These are phyloP conservation scores for Plenodomus tracheiphilus DNA, from an alignment of 2,329 filamentous ascomycete genomes.

Conservation along the genomic window DNA sequence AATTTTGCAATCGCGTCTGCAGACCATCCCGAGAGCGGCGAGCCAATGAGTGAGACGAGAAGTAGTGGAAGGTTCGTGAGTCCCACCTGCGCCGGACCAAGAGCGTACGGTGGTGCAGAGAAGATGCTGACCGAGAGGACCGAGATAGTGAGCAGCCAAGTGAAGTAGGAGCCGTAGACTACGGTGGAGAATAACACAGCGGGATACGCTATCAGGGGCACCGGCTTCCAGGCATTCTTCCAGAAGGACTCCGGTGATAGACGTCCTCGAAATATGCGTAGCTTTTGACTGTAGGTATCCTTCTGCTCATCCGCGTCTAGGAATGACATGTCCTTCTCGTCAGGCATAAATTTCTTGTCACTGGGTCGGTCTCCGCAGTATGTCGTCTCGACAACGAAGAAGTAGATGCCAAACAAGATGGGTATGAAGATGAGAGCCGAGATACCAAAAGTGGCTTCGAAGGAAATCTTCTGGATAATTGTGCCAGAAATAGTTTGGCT, in stretches of 20 bases:
- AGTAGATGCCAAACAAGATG: constrained; percentile 48
- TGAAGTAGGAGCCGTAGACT: constrained; percentile 85
- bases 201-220: constrained; percentile 82
- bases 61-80: constrained; percentile 80
- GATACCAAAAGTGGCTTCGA: constrained; percentile 50
- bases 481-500: constrained; percentile 51
- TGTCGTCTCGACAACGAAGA: constrained; percentile 52
- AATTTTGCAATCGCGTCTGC: constrained; percentile 72
- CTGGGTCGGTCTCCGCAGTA: constrained; percentile 33
- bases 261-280: constrained; percentile 36
- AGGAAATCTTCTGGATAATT: constrained; percentile 46
- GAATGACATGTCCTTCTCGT: constrained; percentile 30
- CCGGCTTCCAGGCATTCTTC: constrained; percentile 55
- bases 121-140: constrained; percentile 88
- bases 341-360: constrained; percentile 17
- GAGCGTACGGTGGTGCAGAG: constrained; percentile 77
- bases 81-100: constrained; percentile 78
- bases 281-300: constrained; percentile 26
- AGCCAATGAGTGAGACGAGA: constrained; percentile 75
- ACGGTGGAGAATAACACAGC: constrained; percentile 81
- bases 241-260: constrained; percentile 37
- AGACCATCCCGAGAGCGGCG: constrained; percentile 70
- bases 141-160: constrained; percentile 89
- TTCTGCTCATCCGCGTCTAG: constrained; percentile 23
- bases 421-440: constrained; percentile 49